Evolutionary conservation across 139 green algal genomes (phyloP), one percentile per base, ranked within the genome.

Genomic region (Chlorella sp.): DNA sequence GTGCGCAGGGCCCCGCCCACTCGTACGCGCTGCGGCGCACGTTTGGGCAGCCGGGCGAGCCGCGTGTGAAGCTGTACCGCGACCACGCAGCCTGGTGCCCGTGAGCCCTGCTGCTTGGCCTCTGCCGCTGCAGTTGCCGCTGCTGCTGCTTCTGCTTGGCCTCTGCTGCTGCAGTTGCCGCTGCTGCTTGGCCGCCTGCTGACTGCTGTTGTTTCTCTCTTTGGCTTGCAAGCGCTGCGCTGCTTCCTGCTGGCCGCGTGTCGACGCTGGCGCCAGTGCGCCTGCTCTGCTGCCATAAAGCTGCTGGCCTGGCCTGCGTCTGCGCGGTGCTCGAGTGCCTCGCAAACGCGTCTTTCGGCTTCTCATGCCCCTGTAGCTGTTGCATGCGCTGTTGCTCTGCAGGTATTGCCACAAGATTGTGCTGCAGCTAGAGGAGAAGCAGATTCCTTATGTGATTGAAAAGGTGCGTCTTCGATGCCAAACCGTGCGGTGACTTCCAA

Each of bases 351-450:
- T 24, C 7, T 4, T 65, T 65, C 30, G 22, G 22, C 56, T 65
- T 24, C 56, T 20, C 13, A 5, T 65, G 56, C 30, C 7, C 64
- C 64, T 4, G 28, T 28, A 70, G 2, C 64, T 70, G 20, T 9
- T 40, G 64, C 13, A 3, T 20, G 1, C 40, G 38, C 22, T 41
- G n/a, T 16, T n/a, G 4, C 32, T 73, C 41, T 30, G 84, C 67
- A 56, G n/a, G 13, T 60, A 87, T 82, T 89, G 87, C 65, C 87
- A 97, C 84, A 92, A 94, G 46, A 90, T 98, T 5, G 97, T 95
- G 91, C 87, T 99, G 85, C 93, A 97, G 90, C 94, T 99, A 38
- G 97, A 99, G 89, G 97, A 99, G 89, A 99, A 99, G 91, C 91
- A 87, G 48, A 96, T 99, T 48, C 95, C 97, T 0, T 99, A 99